A percentile compares a stretch with the other conserved stretches of the same genome.
These are phyloP conservation scores for Globisporangium middletonii DNA, from an alignment of 352 stramenopile species.

Conservation along the genomic window DNA sequence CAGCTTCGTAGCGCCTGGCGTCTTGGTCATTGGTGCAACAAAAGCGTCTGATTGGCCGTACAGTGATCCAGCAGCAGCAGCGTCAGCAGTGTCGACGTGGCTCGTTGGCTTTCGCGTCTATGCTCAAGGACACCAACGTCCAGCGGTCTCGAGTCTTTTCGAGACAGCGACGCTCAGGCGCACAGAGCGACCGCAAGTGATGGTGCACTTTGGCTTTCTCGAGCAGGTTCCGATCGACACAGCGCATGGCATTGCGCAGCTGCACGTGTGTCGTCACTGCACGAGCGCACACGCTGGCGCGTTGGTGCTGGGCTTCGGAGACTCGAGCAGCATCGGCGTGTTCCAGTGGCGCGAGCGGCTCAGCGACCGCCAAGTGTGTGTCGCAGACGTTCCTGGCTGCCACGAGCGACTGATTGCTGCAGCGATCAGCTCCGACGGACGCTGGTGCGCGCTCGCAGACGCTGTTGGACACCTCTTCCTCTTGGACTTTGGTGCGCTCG, in stretches of 20 bases:
- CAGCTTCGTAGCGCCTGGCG: conserved; percentile 27
- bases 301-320: conserved; percentile 27
- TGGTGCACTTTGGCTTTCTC: conserved; percentile 45
- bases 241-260: neutral
- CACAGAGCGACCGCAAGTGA: conserved; percentile 1
- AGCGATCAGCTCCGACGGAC: conserved; percentile 23
- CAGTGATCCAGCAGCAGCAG: neutral
- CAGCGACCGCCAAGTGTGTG: conserved; percentile 36
- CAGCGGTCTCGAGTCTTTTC: no score
- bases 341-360: conserved; percentile 57
- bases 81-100: conserved; percentile 8
- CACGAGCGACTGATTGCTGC: conserved; percentile 10
- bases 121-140: neutral
- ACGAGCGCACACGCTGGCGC: conserved; percentile 16
- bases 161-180: no score
- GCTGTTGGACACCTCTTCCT: conserved; percentile 20
- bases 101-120: conserved; percentile 55
- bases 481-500: conserved; percentile 27
- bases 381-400: conserved; percentile 22
- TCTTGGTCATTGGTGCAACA: conserved; percentile 36
- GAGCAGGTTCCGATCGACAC: conserved; percentile 15
- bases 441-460: conserved; percentile 26
- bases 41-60: conserved; percentile 8
- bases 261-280: conserved; percentile 8
- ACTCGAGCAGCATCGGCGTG: conserved; percentile 21